Evolutionary conservation across 805 yeast genomes (phyloP), one percentile per base, ranked within the genome.

Genomic region (Suhomyces sp.): DNA sequence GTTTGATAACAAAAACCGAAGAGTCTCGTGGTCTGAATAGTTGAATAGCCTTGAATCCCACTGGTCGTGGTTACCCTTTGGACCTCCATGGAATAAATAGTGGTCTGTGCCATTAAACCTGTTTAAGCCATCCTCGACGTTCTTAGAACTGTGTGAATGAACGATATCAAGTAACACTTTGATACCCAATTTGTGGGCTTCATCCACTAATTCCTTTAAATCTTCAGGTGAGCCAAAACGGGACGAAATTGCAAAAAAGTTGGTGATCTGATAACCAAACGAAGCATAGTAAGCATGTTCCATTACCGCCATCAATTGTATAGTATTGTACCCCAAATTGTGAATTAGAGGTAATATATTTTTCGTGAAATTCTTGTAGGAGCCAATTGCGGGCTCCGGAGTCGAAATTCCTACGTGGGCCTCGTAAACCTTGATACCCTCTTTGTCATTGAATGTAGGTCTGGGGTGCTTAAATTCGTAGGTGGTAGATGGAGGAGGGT

Each of bases 221-320:
- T 94, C 97, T 61, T 94, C 98, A 2, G 99, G 98, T 0, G 97
- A 84, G 27, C 99, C 99, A 62, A 78, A 94, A 57, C 99, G 80
- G 6, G 97, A 92, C 50, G 94, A 85, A 23, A 82, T 78, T 1
- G 98, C 97, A 68, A 88, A 93, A 67, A 93, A 94, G 54, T 87
- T 88, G 22, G 98, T 92, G 26, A 93, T 85, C 70, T 93, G 99
- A 68, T 93, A 93, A n/a, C 99, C 99, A 68, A 93, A 93, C 2
- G 97, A 90, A 1, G 97, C 99, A 68, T 93, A 93, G 68, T 93
- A 93, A 1, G 99, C 98, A 68, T 93, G 99, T 71, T 93, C 99
- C 99, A 93, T 93, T 44, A 93, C 81, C 0, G 99, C 97, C 99
- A 93, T 93, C 65, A 93, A 78, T 72, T 93, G 99, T 61, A 93